Base-by-base conservation (phyloP, 768 basidiomycete genomes). In the Boletus vinaceobasis region DNA sequence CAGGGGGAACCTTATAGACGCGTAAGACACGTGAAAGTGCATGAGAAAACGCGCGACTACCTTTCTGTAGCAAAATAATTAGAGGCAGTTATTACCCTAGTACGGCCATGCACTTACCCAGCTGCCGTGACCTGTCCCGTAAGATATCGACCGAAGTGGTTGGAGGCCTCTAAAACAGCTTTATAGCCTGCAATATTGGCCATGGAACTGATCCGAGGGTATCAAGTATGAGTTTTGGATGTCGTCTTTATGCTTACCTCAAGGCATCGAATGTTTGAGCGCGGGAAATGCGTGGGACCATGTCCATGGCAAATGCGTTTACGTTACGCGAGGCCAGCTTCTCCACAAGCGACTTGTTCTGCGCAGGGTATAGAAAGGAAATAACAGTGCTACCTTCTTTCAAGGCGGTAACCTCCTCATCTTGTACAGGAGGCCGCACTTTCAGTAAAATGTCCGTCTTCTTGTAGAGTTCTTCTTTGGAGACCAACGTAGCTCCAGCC, bases 121-220 rank as follows among this genome's bases (percentile, higher is more conserved):
- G 90, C 91, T 54, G 92, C 92, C 7, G 92, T 94, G 51, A 91
- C 90, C 70, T 94, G 92, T 63, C 92, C 92, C 33, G 92, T 92
- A 60, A 94, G 76, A 74, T 91, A 93, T 61, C 92, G 78, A 64
- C 91, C 91, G 63, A 94, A 94, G 65, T 89, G 82, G 69, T 91
- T 93, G 26, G 90, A 89, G 31, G 92, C 92, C 70, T 94, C 92
- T 66, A 94, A 70, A 44, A 94, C 90, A 38, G 92, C 92, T 69
- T 94, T 92, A 71, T 94, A 94, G 13, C 92, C 92, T n/a, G 90
- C 82, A 39, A 92, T 93, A 66, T 93, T 94, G n/a, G 88, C 86
- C 92, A 94, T 94, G 26, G 90, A 93, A 64, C 92, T 92, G 35
- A 29, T 32, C 29, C 37, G 15, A 31, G 19, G 39, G 49, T 14